phyloP scores from a whole-genome alignment of 2,329 filamentous ascomycete genomes.

The Cytospora leucostoma region DNA sequence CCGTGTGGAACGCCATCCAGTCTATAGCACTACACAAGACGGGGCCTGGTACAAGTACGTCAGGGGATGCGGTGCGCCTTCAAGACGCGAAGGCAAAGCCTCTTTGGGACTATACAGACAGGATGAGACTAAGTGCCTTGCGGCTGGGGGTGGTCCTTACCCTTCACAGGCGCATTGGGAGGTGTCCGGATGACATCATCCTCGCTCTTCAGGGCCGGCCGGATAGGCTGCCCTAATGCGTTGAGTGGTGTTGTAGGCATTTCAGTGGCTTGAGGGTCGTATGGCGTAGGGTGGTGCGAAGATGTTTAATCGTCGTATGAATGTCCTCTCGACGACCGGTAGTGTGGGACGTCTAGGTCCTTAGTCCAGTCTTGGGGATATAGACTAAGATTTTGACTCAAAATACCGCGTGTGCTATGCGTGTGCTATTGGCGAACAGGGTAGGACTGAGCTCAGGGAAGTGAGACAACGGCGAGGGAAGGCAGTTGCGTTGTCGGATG shows the following conservation, averaged over 20 bases:
- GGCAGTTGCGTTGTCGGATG: not conserved
- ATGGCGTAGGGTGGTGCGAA: not conserved
- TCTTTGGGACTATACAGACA: not conserved
- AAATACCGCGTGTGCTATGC: not conserved
- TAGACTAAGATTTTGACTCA: not conserved
- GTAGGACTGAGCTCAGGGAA: not conserved
- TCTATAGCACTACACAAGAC: constrained; percentile 13
- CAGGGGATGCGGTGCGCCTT: constrained; percentile 4
- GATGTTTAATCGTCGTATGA: not conserved
- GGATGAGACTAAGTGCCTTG: constrained; percentile 1
- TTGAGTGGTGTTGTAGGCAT: constrained; percentile 25
- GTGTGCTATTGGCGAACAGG: not conserved
- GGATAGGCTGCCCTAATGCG: constrained; percentile 24
- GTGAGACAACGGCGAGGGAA: not conserved
- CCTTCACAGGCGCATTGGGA: constrained; percentile 21
- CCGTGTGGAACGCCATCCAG: not conserved
- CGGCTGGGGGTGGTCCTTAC: constrained; percentile 11
- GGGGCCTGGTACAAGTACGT: not conserved
- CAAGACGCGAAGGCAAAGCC: not conserved
- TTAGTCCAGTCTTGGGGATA: not conserved
- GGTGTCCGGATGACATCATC: constrained; percentile 21
- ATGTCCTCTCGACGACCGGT: not conserved
- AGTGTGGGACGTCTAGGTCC: not conserved
- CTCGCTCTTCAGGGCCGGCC: constrained; percentile 28
- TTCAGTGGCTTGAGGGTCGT: not conserved